Evolutionary conservation across 192 early-diverging fungal genomes (phyloP).

Genomic region (Backusella australiensis): DNA sequence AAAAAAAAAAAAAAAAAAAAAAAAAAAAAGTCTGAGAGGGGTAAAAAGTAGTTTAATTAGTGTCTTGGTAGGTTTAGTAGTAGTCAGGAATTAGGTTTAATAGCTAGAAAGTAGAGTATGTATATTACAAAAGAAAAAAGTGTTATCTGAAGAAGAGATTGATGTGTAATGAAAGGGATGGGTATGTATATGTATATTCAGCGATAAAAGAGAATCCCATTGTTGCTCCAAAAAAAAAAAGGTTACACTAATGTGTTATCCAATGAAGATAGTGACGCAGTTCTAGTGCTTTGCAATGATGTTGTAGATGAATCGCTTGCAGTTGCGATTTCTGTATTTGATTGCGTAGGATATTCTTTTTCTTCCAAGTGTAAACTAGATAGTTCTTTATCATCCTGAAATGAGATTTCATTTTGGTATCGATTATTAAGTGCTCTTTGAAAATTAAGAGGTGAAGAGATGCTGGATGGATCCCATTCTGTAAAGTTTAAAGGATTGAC

Average conservation of each 20-base stretch:
- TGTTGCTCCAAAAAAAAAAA: not conserved
- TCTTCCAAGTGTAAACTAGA: not conserved
- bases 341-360: not conserved
- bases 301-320: not conserved
- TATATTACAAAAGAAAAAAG: not conserved
- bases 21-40: too few relatives aligned
- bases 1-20: too few relatives aligned
- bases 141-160: not conserved
- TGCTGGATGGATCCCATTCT: not conserved
- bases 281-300: not conserved
- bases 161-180: not conserved
- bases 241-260: not conserved
- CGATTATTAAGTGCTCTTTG: not conserved
- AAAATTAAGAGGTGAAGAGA: not conserved
- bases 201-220: not conserved
- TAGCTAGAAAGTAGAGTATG: not conserved
- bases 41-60: too few relatives aligned
- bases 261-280: not conserved
- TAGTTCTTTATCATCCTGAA: not conserved
- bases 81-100: not conserved
- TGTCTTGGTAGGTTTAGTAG: not conserved
- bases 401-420: not conserved
- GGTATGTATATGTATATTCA: not conserved
- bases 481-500: not conserved
- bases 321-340: not conserved